Conservation (phyloP, 306 rosid species). For the Acmispon strigosus region DNA sequence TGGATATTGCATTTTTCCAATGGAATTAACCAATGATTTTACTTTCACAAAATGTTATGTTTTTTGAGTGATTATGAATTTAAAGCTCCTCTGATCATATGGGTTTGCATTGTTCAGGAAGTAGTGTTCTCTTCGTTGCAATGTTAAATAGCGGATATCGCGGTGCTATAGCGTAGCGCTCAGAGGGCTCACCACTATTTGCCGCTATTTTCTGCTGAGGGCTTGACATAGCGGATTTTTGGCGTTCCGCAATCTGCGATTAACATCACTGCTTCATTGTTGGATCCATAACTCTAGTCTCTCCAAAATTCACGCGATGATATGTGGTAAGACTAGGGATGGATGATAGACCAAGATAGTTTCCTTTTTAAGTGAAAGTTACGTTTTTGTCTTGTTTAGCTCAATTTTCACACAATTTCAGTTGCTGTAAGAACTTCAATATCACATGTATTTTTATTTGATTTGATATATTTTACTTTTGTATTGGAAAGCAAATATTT, state of each 20-base stretch:
- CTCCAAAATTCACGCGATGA: not conserved
- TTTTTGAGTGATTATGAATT: not conserved
- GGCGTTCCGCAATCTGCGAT: no score
- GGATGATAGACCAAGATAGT: not conserved
- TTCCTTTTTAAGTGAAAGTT: not conserved
- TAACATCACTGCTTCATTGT: no score
- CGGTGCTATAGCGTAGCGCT: no score
- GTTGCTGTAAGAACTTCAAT: not conserved
- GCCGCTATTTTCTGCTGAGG: no score
- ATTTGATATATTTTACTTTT: not conserved
- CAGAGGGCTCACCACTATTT: no score
- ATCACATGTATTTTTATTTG: not conserved
- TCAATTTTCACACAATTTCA: not conserved
- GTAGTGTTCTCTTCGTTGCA: slow-evolving; percentile 7
- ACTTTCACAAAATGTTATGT: not conserved
- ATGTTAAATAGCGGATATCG: no score
- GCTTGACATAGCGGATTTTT: no score
- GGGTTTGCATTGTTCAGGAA: slow-evolving; percentile 21
- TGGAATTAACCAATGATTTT: not conserved
- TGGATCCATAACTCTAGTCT: no score
- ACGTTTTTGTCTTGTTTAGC: not conserved
- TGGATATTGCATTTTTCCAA: not conserved
- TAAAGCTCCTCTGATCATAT: not conserved
- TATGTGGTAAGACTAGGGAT: not conserved
- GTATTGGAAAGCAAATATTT: not conserved